phyloP scores from a whole-genome alignment of 2,329 filamentous ascomycete genomes.

The Aspergillus tamarii region DNA sequence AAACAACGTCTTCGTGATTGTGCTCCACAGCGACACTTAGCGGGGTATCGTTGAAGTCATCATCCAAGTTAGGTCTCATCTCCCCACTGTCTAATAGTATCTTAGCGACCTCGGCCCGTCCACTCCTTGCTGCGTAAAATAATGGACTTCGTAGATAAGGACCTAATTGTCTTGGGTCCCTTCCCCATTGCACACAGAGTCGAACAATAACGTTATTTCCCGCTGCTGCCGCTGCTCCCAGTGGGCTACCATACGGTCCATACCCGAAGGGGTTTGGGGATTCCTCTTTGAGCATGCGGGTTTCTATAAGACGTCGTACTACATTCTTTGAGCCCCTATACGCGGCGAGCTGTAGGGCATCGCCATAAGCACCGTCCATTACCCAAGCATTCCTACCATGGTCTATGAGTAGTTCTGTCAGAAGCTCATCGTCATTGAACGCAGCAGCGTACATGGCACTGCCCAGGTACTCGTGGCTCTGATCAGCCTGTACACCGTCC shows the following conservation, averaged over 20 bases:
- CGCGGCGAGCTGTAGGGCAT: slow-evolving; percentile 8
- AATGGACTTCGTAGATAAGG: neutral
- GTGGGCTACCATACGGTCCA: slow-evolving; percentile 1
- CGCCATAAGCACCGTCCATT: slow-evolving; percentile 4
- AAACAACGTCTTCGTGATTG: neutral
- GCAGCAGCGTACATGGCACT: slow-evolving; percentile 7
- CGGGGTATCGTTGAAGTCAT: neutral
- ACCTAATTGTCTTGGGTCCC: neutral
- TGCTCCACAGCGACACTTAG: neutral
- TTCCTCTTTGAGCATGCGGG: neutral
- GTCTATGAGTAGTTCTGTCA: neutral
- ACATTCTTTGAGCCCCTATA: slow-evolving; percentile 1
- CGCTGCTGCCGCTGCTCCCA: slow-evolving; percentile 8
- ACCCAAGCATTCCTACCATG: neutral
- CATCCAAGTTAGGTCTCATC: neutral
- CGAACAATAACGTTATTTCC: slow-evolving; percentile 1
- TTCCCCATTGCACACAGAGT: neutral
- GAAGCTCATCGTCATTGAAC: neutral
- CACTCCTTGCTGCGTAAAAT: slow-evolving; percentile 1
- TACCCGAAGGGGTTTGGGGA: neutral
- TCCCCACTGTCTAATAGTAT: neutral
- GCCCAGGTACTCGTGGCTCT: neutral
- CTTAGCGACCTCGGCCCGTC: neutral
- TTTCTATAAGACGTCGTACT: neutral
- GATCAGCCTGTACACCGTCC: neutral